phyloP scores from a whole-genome alignment of 805 yeast genomes.

The Suhomyces tanzawaensis region DNA sequence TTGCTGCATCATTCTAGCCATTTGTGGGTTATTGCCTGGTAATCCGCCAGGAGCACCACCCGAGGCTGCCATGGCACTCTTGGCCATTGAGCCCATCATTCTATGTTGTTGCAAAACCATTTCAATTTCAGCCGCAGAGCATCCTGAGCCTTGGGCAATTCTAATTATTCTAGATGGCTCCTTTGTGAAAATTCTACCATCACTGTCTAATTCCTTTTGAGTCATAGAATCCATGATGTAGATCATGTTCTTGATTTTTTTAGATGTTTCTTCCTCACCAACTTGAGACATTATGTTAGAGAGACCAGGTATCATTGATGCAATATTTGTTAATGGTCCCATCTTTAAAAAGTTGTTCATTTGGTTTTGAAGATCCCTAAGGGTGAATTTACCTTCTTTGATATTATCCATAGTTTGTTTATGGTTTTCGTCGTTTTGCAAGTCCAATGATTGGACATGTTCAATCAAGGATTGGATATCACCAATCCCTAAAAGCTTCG shows the following conservation, averaged over 20 bases:
- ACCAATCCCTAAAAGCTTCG: slow-evolving; percentile 93
- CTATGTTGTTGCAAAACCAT: slow-evolving; percentile 87
- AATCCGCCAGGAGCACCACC: slow-evolving; percentile 20
- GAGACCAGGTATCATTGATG: slow-evolving; percentile 92
- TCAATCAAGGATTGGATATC: slow-evolving; percentile 93
- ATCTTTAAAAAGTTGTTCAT: slow-evolving; percentile 93
- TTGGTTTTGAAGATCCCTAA: slow-evolving; percentile 88
- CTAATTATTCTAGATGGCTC: slow-evolving; percentile 85
- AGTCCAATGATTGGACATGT: slow-evolving; percentile 82
- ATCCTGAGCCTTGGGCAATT: slow-evolving; percentile 93
- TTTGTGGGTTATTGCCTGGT: slow-evolving; percentile 35
- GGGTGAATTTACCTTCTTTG: slow-evolving; percentile 91
- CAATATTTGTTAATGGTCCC: slow-evolving; percentile 95
- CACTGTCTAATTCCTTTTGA: slow-evolving; percentile 82
- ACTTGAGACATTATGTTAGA: slow-evolving; percentile 79
- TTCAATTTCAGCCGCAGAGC: slow-evolving; percentile 88
- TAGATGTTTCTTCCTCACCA: slow-evolving; percentile 90
- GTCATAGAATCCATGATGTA: slow-evolving; percentile 97
- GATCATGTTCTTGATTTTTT: slow-evolving; percentile 80
- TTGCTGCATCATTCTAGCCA: slow-evolving; percentile 56
- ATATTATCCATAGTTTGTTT: slow-evolving; percentile 88
- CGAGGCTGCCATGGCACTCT: slow-evolving; percentile 54
- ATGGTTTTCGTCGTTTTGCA: slow-evolving; percentile 64
- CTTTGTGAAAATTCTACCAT: slow-evolving; percentile 74
- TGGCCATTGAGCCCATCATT: slow-evolving; percentile 94